Percentiles rank a stretch among this genome's conserved stretches.
Conservation (phyloP, 2,329 filamentous ascomycete species). For the Neospermospora avenae region DNA sequence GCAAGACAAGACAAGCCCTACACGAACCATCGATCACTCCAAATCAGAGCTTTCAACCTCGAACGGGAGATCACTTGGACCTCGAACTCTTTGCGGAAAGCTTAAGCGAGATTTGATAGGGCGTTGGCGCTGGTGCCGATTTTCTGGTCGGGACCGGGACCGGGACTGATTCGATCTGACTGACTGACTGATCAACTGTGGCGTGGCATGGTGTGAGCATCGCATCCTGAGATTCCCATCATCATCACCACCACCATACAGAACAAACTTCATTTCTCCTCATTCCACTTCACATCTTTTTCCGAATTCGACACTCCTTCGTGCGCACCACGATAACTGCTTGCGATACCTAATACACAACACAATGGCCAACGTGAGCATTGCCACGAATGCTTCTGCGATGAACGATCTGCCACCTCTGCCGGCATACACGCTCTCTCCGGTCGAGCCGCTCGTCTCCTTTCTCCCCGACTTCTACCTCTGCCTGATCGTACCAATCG, state of each 20-base stretch:
- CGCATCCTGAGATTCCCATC: neutral
- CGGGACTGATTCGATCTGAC: no score
- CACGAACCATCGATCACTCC: no score
- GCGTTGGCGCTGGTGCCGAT: no score
- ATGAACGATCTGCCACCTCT: conserved; percentile 74
- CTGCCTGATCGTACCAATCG: conserved; percentile 69
- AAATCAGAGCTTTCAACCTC: no score
- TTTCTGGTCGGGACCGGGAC: no score
- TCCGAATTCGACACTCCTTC: conserved; percentile 27
- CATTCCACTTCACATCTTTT: neutral
- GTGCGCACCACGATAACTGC: conserved; percentile 36
- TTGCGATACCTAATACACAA: conserved; percentile 20
- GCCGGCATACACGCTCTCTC: conserved; percentile 72
- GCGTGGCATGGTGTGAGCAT: conserved; percentile 3
- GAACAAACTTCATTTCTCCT: neutral
- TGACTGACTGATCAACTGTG: conserved; percentile 4
- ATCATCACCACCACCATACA: neutral
- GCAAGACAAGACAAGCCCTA: no score
- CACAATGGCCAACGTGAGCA: conserved; percentile 46
- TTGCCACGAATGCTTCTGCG: conserved; percentile 31
- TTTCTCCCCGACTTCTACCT: conserved; percentile 80
- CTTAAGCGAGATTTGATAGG: conserved; percentile 30
- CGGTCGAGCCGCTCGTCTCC: conserved; percentile 68
- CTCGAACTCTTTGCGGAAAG: conserved; percentile 18
- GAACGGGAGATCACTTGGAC: no score